Percentiles rank a stretch among this genome's conserved stretches.
Conservation (phyloP, 1,139 yeast genomes). For the Hemisphaericaspora lyxosophila region DNA sequence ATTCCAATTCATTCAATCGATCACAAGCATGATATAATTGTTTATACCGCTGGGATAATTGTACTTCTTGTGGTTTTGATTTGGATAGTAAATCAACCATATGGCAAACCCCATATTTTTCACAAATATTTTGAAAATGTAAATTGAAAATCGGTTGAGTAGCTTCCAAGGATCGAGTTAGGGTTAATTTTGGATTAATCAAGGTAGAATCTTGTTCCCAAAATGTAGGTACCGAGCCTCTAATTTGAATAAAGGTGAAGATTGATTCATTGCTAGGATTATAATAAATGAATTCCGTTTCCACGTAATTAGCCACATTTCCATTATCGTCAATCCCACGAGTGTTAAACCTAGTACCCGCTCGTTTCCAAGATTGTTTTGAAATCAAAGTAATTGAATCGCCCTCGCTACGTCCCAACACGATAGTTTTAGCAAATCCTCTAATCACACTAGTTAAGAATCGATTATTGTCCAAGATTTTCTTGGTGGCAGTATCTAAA, state of each 20-base stretch:
- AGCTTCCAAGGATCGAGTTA: constrained; percentile 87
- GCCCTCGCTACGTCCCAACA: constrained; percentile 45
- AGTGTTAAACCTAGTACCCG: constrained; percentile 92
- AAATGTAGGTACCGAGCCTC: constrained; percentile 95
- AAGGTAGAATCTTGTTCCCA: constrained; percentile 96
- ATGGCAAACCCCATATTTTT: constrained; percentile 83
- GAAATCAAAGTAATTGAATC: constrained; percentile 81
- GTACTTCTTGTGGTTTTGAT: constrained; percentile 73
- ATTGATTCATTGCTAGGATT: constrained; percentile 45
- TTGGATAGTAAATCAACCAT: constrained; percentile 76
- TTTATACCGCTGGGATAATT: constrained; percentile 66
- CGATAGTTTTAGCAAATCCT: constrained; percentile 87
- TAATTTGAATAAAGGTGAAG: constrained; percentile 78
- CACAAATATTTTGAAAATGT: constrained; percentile 70
- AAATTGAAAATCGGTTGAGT: constrained; percentile 85
- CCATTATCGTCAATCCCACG: constrained; percentile 97
- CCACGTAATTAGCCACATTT: constrained; percentile 90
- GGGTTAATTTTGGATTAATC: constrained; percentile 80
- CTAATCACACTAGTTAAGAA: constrained; percentile 89
- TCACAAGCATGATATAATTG: constrained; percentile 50
- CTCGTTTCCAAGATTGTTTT: constrained; percentile 92
- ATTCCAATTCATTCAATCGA: constrained; percentile 49
- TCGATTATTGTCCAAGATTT: constrained; percentile 66
- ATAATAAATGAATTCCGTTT: constrained; percentile 78
- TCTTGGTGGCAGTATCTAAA: constrained; percentile 57